Base-by-base conservation (phyloP, 2,329 filamentous ascomycete species). In the Hypocreales sp. region DNA sequence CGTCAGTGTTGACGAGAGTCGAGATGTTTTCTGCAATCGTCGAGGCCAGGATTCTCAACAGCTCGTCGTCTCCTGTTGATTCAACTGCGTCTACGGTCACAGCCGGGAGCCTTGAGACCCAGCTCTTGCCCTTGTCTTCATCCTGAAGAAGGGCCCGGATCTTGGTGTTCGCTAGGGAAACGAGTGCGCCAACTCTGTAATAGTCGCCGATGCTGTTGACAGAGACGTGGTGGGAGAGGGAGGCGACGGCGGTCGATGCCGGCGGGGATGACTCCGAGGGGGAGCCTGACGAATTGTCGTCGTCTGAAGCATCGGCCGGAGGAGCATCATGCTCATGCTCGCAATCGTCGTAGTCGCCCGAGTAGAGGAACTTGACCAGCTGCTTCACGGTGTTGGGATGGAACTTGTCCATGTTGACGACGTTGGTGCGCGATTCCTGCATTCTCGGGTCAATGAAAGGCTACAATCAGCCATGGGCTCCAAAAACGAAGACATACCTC, bases 191-290 rank as follows among this genome's bases (percentile, higher is more conserved):
- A 1, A 44, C 28, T 2, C 24, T 19, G 23, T 40, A 42, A 27
- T 41, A 33, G 13, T 44, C 31, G 4, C 32, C 36, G 20, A 44
- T 39, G 2, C 34, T 28, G 22, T 41, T 43, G 7, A 42, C 31
- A 12, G 27, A 25, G 5, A 43, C 21, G 25, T 44, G 40, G 5
- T 28, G 9, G 8, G 10, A 11, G 17, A 29, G 22, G 7, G 16
- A 12, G 7, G 6, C 8, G 19, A 13, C 6, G 13, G 21, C 6
- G 7, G 12, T 27, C 2, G 20, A 28, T 15, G 25, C 7, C 6
- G n/a, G 15, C 20, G 18, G 17, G n/a, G n/a, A n/a, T n/a, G n/a
- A n/a, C n/a, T n/a, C n/a, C n/a, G n/a, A n/a, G n/a, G n/a, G n/a
- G n/a, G n/a, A n/a, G n/a, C n/a, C n/a, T 20, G 22, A 15, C 5